Percentiles rank a stretch among this genome's conserved stretches.
Conservation (phyloP, 257 asterid genomes). For the Przewalskia tangutica region DNA sequence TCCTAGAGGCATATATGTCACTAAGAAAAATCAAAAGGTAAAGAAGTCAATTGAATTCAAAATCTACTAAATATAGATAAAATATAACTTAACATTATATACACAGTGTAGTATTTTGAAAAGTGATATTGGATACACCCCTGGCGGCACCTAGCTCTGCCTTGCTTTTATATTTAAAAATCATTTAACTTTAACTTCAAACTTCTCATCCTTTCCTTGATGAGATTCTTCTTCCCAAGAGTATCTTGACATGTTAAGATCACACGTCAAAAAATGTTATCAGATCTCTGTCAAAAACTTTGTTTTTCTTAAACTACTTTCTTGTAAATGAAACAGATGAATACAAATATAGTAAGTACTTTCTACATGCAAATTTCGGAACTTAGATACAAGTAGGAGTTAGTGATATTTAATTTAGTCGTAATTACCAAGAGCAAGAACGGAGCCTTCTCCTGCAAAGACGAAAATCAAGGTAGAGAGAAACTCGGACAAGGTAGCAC, state of each 20-base stretch:
- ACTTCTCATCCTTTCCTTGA: not conserved
- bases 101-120: not conserved
- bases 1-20: too few relatives aligned
- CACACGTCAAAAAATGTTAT: too few relatives aligned
- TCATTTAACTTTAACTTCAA: too few relatives aligned
- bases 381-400: not conserved
- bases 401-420: too few relatives aligned
- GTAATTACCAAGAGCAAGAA: slow-evolving; percentile 57
- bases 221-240: not conserved
- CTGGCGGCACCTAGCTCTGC: too few relatives aligned
- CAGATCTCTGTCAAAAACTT: too few relatives aligned
- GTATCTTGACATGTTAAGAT: too few relatives aligned
- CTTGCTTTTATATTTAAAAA: too few relatives aligned
- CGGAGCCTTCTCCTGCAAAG: slow-evolving; percentile 84
- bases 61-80: too few relatives aligned
- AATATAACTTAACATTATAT: too few relatives aligned
- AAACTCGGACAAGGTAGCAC: slow-evolving; percentile 80
- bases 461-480: slow-evolving; percentile 82
- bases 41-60: too few relatives aligned
- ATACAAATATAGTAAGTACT: not conserved
- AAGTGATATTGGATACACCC: not conserved
- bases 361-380: not conserved
- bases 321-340: not conserved
- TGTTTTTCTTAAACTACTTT: not conserved
- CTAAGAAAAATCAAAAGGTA: not conserved